Evolutionary conservation across 2,329 filamentous ascomycete genomes (phyloP), one percentile per base, ranked within the genome.

Genomic region (Aspergillus viridinutans): DNA sequence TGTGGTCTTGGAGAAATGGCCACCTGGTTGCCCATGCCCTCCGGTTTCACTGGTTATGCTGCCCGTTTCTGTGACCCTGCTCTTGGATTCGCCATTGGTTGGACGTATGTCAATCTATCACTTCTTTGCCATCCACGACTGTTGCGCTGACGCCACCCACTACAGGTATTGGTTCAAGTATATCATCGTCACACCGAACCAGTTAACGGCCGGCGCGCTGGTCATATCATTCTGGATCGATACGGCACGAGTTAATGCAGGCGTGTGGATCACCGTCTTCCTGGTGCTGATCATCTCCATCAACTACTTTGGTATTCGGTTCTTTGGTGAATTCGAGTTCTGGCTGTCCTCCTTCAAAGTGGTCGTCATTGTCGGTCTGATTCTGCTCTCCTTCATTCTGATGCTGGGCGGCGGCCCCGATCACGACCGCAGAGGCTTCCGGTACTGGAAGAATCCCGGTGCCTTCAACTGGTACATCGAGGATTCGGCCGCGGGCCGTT

Each of bases 111-210:
- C 58, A 54, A 54, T 48, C 32, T 40, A 52, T 50, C 8, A 58
- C 64, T 29, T 1, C 1, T 20, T 43, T 42, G 32, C 21, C 12
- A 42, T 32, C 38, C 43, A 40, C 48, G 56, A 26, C 51, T 50
- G 26, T 29, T 40, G 47, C 47, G 63, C 29, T 69, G 42, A 55
- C n/a, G n/a, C 21, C 3, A 17, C 32, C 32, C 32, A 32, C 17
- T 23, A 42, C 58, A 76, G 73, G 32, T 77, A 74, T 64, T 90
- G 85, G 83, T 83, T 86, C 75, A 92, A 84, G 70, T 94, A 94
- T 72, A 90, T 94, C 70, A 92, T 95, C 67, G 83, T 90, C 51
- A 92, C 89, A 1, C 90, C 91, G 1, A 94, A 94, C 68, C 90
- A 95, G 71, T 78, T 95, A 42, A 94, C 90, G 0, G 90, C 90